These are phyloP conservation scores for Epichloe sylvatica DNA, from an alignment of 2,329 filamentous ascomycete genomes.

Conservation along the genomic window DNA sequence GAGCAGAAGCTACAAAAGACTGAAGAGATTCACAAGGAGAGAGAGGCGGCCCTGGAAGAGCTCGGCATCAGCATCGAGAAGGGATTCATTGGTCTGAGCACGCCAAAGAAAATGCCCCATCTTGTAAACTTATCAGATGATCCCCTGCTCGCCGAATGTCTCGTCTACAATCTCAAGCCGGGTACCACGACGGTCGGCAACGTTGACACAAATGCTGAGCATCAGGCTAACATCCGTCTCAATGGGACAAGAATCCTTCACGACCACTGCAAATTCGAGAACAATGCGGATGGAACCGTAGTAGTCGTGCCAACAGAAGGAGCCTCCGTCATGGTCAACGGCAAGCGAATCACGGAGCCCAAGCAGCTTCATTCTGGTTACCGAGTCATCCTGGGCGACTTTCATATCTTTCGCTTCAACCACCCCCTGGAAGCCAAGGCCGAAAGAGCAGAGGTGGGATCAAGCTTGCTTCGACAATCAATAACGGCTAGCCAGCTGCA, in stretches of 20 bases:
- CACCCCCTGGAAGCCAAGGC: constrained; percentile 91
- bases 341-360: constrained; percentile 73
- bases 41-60: constrained; percentile 87
- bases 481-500: constrained; percentile 48
- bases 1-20: constrained; percentile 92
- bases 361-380: constrained; percentile 82
- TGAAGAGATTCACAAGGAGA: constrained; percentile 93
- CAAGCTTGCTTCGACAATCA: constrained; percentile 77
- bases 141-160: constrained; percentile 82
- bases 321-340: constrained; percentile 98
- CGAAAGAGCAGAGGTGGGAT: constrained; percentile 67
- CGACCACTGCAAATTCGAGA: constrained; percentile 90
- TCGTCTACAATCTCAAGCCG: constrained; percentile 96
- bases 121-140: constrained; percentile 94
- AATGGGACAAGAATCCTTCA: constrained; percentile 88
- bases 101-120: constrained; percentile 98
- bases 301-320: constrained; percentile 78
- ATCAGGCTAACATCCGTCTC: constrained; percentile 74
- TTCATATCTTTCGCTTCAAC: constrained; percentile 98
- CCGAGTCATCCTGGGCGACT: constrained; percentile 90
- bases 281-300: constrained; percentile 74
- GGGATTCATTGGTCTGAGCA: constrained; percentile 86
- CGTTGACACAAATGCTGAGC: constrained; percentile 63
- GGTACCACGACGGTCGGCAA: constrained; percentile 91
- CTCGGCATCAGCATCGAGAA: constrained; percentile 98